Evolutionary conservation across 23 red algal genomes (phyloP), one percentile per base, ranked within the genome.

Genomic region (Chondrus crispus): DNA sequence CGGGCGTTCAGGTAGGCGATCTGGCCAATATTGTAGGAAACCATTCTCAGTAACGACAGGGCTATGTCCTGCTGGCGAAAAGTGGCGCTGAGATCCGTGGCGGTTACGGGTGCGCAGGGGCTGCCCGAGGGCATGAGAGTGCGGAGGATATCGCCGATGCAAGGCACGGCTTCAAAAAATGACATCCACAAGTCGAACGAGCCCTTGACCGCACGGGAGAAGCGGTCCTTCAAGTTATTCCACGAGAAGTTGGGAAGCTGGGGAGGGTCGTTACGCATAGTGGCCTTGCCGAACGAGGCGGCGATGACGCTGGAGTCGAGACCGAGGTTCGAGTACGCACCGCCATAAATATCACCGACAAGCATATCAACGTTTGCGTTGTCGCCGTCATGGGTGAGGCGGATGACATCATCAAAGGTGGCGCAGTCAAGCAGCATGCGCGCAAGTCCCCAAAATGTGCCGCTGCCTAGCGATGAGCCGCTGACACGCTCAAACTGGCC

Each of bases 321-420:
- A 3, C 96, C 96, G 40, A 98, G 40, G 55, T 76, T 91, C 4
- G 58, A 84, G 69, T 98, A 98, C 22, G 80, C 62, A n/a, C 89
- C 93, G 46, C 96, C 96, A 62, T 98, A 98, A 24, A 98, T 98
- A 50, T 98, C 96, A 28, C 96, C 96, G 14, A 98, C 96, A 46
- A 98, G 91, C 96, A 98, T 98, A 63, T 98, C 96, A n/a, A 98
- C 96, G 35, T 88, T 82, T 55, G 81, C 78, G 58, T 98, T 98
- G 54, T 98, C 88, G 8, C 96, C 96, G 28, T 78, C 36, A 44
- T 95, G 53, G 32, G 96, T 98, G 43, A 98, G 70, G 13, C 89
- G 91, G 54, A 98, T 98, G 19, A 98, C 93, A 69, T 98, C 93
- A 57, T 98, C 96, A 88, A 98, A 98, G n/a, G 96, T 98, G 26